Conservation (phyloP, 306 rosid species). For the Gastrolobium villosum region DNA sequence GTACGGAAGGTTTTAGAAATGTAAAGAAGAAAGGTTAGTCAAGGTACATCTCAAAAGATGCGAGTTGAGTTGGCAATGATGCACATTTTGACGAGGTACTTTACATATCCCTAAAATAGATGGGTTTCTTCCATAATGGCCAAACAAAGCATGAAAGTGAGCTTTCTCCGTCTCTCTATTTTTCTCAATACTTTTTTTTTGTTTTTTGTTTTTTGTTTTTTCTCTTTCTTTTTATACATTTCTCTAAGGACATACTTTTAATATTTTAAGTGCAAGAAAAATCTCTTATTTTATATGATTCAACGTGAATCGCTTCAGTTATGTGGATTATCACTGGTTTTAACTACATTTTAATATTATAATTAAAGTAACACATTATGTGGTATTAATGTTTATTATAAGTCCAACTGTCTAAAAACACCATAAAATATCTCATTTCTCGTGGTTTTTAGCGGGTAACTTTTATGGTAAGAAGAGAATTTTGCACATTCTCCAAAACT, state of each 20-base stretch:
- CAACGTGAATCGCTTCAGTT: neutral
- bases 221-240: neutral
- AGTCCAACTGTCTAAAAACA: neutral
- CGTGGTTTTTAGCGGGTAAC: neutral
- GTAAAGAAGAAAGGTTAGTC: constrained; percentile 37
- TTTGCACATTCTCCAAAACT: constrained; percentile 69
- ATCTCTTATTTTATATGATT: neutral
- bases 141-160: constrained; percentile 37
- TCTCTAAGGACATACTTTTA: neutral
- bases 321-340: neutral
- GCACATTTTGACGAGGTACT: constrained; percentile 39
- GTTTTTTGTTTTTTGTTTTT: neutral
- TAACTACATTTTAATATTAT: neutral
- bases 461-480: constrained; percentile 57
- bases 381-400: no score
- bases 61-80: constrained; percentile 42
- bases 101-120: constrained; percentile 36
- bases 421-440: neutral
- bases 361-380: neutral
- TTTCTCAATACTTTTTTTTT: neutral
- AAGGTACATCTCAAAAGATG: constrained; percentile 48
- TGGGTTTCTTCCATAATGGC: neutral
- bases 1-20: constrained; percentile 22
- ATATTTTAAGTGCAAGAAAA: neutral
- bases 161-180: neutral